Percentiles rank a stretch among this genome's conserved stretches.
These are phyloP conservation scores for Solanum pimpinellifolium DNA, from an alignment of 257 asterid species.

Conservation along the genomic window DNA sequence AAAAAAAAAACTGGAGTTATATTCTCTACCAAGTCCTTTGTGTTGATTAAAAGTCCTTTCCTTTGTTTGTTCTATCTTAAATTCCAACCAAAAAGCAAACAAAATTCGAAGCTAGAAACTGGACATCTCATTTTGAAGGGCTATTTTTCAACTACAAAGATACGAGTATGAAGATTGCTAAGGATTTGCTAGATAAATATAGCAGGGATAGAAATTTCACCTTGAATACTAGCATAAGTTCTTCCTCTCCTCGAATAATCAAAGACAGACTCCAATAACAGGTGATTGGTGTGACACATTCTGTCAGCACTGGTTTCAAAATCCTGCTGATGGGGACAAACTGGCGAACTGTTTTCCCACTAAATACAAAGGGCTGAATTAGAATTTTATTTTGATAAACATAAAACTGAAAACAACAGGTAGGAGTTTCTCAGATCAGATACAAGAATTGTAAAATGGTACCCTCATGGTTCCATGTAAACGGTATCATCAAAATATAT, in stretches of 20 bases:
- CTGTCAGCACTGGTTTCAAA: slow-evolving; percentile 76
- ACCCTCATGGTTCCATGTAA: background rate
- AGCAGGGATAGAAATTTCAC: slow-evolving; percentile 17
- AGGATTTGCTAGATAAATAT: background rate
- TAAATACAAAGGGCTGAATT: slow-evolving; percentile 12
- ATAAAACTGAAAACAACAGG: background rate
- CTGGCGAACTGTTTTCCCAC: slow-evolving; percentile 50
- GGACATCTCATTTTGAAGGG: background rate
- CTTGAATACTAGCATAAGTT: slow-evolving; percentile 72
- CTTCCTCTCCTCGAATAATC: slow-evolving; percentile 54
- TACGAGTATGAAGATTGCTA: background rate
- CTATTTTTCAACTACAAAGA: background rate
- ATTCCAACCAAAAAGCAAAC: background rate
- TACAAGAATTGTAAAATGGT: background rate
- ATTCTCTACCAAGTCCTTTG: background rate
- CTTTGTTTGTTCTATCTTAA: background rate
- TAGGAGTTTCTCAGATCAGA: background rate
- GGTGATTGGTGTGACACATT: slow-evolving; percentile 94
- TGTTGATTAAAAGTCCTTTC: background rate
- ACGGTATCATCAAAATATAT: background rate
- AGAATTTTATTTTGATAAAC: background rate
- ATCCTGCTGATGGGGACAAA: slow-evolving; percentile 66
- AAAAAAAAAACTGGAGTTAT: background rate
- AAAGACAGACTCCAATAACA: slow-evolving; percentile 90
- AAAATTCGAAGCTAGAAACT: background rate